phyloP scores from a whole-genome alignment of 306 rosid species.

The Vachellia pachyceras region DNA sequence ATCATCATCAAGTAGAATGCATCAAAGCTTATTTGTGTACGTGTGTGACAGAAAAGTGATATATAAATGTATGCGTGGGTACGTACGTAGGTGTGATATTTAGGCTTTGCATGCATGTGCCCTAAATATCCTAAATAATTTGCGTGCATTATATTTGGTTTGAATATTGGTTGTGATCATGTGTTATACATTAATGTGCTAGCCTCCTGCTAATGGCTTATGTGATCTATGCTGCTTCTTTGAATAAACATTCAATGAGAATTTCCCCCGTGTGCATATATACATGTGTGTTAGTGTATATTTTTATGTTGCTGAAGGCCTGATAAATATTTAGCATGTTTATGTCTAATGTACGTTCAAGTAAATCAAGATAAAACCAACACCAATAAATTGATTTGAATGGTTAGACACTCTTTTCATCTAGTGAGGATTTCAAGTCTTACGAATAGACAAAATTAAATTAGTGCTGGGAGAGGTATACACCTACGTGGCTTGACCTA shows the following conservation, averaged over 20 bases:
- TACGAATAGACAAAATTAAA: too few relatives aligned
- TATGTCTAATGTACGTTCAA: too few relatives aligned
- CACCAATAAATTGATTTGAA: too few relatives aligned
- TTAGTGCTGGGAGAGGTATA: too few relatives aligned
- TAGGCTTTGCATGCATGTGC: background rate
- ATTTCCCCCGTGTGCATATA: background rate
- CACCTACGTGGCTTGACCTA: too few relatives aligned
- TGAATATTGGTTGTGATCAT: constrained; percentile 8
- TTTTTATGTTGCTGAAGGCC: too few relatives aligned
- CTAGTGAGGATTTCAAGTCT: too few relatives aligned
- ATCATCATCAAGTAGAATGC: background rate
- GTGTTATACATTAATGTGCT: background rate
- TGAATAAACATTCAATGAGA: background rate
- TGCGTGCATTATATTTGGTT: constrained; percentile 21
- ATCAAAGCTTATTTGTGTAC: background rate
- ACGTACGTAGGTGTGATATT: background rate
- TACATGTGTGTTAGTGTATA: too few relatives aligned
- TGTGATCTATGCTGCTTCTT: background rate
- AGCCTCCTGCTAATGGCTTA: background rate
- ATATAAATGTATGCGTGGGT: too few relatives aligned
- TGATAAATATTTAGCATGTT: too few relatives aligned
- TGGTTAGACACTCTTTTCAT: too few relatives aligned
- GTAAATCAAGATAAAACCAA: too few relatives aligned
- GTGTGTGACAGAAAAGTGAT: background rate
- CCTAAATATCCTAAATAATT: constrained; percentile 11